Evolutionary conservation across 352 stramenopile species (phyloP), one percentile per base, ranked within the genome.

Genomic region (Globisporangium yorkense): DNA sequence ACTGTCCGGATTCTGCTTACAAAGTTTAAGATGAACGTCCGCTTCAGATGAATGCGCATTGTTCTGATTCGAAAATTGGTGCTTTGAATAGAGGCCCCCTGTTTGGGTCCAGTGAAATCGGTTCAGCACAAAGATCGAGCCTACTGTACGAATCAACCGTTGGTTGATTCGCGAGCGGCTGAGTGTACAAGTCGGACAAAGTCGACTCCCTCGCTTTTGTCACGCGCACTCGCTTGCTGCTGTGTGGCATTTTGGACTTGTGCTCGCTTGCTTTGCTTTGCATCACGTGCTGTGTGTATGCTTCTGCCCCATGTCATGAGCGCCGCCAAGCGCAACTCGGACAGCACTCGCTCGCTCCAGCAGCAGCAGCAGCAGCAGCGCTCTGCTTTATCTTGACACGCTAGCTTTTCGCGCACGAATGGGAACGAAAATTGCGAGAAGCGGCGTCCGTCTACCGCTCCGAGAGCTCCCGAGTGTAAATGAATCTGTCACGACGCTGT

Each of bases 71-170:
- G 40, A 37, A 37, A 37, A 37, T 21, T 3, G 18, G 16, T 3
- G 18, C 40, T 8, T 10, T 46, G 12, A 63, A 63, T 53, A 63
- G 40, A 37, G 35, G 49, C 31, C 8, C 5, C 1, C 18, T 43
- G 24, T 53, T 54, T 57, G 57, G 37, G 50, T 40, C 43, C 57
- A 63, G 51, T 63, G 57, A 57, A 59, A 63, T 59, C 57, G 51
- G 57, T 59, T 63, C 57, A 63, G 57, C 18, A 9, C n/a, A 51
- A 27, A 44, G 50, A 58, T 63, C 41, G 24, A 27, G 50, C 37
- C 10, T 16, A 43, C 37, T 43, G 2, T 43, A 6, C 37, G 35
- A 35, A 35, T 35, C 31, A 35, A 40, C 33, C 33, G 33, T 12
- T 10, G 9, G 33, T 37, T 37, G 33, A 37, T 37, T 37, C 33